phyloP scores from a whole-genome alignment of 2,329 filamentous ascomycete genomes.

The Trichophyton simii region DNA sequence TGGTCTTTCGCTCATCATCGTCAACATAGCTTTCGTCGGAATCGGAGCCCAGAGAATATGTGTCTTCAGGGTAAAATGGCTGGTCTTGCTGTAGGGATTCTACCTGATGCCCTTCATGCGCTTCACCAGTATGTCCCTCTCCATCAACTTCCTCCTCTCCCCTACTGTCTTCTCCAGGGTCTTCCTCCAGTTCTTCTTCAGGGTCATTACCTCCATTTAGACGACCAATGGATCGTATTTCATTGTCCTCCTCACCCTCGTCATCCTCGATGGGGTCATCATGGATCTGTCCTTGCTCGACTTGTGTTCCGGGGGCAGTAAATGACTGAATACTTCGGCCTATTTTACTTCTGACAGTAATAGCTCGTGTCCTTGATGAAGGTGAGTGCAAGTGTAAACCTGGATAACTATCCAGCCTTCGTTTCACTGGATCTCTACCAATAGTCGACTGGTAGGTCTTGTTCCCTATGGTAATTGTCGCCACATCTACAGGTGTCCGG shows the following conservation, averaged over 20 bases:
- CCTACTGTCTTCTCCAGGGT: slow-evolving; percentile 15
- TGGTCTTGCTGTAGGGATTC: slow-evolving; percentile 6
- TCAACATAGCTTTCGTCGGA: slow-evolving; percentile 37
- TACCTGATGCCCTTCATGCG: slow-evolving; percentile 11
- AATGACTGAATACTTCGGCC: slow-evolving; percentile 40
- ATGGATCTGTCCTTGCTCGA: slow-evolving; percentile 16
- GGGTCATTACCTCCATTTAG: slow-evolving; percentile 14
- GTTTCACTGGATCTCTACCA: slow-evolving; percentile 39
- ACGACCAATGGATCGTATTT: slow-evolving; percentile 5
- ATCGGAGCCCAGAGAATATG: slow-evolving; percentile 5
- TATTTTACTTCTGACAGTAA: slow-evolving; percentile 25
- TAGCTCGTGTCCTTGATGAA: not conserved
- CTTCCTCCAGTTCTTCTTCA: slow-evolving; percentile 16
- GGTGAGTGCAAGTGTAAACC: not conserved
- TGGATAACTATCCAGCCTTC: slow-evolving; percentile 16
- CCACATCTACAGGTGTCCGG: slow-evolving; percentile 49
- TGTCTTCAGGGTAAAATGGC: not conserved
- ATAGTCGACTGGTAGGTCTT: slow-evolving; percentile 54
- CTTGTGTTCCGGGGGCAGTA: slow-evolving; percentile 42
- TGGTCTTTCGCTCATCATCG: slow-evolving; percentile 43
- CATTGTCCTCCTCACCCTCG: slow-evolving; percentile 20
- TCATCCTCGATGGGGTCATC: slow-evolving; percentile 17
- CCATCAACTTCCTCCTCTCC: slow-evolving; percentile 20
- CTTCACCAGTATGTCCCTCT: slow-evolving; percentile 19
- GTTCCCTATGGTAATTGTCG: slow-evolving; percentile 63